Conservation (phyloP, 2,329 filamentous ascomycete species). For the Dendrostoma leiphaemia region DNA sequence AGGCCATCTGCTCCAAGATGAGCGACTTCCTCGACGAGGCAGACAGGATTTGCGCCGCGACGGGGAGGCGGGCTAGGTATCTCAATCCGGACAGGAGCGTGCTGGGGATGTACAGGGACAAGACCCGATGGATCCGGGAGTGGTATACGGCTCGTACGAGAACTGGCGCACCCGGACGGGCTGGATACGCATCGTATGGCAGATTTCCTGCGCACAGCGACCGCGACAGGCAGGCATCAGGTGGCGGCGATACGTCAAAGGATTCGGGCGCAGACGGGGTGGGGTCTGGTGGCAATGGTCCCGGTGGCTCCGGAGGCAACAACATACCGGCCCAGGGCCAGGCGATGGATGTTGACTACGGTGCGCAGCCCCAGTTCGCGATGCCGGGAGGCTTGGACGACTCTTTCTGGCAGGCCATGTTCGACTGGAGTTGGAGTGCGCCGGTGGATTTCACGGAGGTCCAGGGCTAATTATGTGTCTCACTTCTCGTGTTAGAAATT, state of each 20-base stretch:
- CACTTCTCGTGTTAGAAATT: neutral
- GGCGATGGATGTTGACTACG: conserved; percentile 14
- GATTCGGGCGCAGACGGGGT: neutral
- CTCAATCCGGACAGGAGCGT: conserved; percentile 29
- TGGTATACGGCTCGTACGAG: conserved; percentile 30
- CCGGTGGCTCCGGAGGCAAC: neutral
- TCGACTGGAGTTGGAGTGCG: conserved; percentile 10
- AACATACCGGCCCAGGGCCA: conserved; percentile 1
- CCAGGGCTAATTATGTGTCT: neutral
- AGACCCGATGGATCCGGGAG: conserved; percentile 38
- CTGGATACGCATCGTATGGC: neutral
- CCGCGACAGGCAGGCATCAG: neutral
- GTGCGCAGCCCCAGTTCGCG: neutral
- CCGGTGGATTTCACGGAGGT: conserved; percentile 7
- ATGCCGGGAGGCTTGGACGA: conserved; percentile 15
- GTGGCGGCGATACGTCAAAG: neutral
- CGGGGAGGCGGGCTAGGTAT: conserved; percentile 20
- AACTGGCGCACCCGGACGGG: neutral
- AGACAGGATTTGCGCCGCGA: conserved; percentile 21
- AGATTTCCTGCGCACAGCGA: neutral
- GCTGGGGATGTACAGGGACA: conserved; percentile 32
- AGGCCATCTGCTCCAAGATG: conserved; percentile 25
- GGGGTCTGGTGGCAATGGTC: neutral
- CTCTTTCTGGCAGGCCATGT: conserved; percentile 17
- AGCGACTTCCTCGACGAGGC: conserved; percentile 31